Base-by-base conservation (phyloP, 129 eudicot species). In the Pulicaria dysenterica region DNA sequence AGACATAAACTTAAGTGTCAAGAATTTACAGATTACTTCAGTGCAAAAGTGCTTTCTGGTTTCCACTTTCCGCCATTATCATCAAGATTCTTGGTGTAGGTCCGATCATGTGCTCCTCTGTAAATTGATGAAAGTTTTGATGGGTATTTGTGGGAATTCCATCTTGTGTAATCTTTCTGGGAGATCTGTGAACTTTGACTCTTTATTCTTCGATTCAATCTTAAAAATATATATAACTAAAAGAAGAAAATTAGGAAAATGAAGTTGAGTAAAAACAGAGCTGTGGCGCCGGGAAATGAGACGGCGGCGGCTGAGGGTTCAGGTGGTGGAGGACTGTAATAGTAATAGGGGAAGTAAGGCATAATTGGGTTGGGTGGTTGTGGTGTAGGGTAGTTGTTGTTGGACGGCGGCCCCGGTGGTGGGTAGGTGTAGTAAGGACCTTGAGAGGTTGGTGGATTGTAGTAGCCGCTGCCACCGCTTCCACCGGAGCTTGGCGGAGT, bases 281-380 rank as follows among this genome's bases (percentile, higher is more conserved):
- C 9, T 34, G 34, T 37, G 64, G 67, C 64, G 67, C 74, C 57
- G 63, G 77, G 15, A 56, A 70, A 76, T 48, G 70, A 41, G 11
- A 69, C 69, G 14, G 88, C 70, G 49, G 71, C 47, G 31, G 67
- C 31, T 67, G 82, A 41, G 2, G n/a, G 67, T 17, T 44, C 12
- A 12, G 88, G 69, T 4, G 96, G 85, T 9, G 97, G 98, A 48
- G 96, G 96, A 61, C 41, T 86, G 73, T 93, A 74, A n/a, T 83
- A 90, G 86, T 90, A 93, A 45, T 59, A 93, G 4, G 98, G 98
- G 53, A 80, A 93, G 79, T 93, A 93, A 8, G 96, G 95, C 64
- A 93, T 88, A 56, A 93, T 93, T 12, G 98, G 98, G 80, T 93
- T 93, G 1, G 98, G 96, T 13, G 98, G 93, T 64, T 87, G 86